Conservation (phyloP, 805 yeast species). For the Metschnikowia noctiluminum region DNA sequence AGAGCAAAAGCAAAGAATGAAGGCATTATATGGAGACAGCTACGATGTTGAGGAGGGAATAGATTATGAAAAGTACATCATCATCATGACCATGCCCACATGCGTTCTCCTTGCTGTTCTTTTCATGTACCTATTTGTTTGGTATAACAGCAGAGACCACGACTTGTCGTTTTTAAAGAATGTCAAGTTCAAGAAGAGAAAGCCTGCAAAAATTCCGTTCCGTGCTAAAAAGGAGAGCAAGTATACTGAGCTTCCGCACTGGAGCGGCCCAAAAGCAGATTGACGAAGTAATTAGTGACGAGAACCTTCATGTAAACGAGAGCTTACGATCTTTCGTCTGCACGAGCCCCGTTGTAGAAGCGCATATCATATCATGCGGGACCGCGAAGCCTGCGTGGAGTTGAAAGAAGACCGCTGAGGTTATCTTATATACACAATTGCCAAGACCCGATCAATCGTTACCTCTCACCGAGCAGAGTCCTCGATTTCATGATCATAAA, state of each 20-base stretch:
- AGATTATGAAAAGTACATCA: conserved; percentile 55
- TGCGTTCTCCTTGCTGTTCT: conserved; percentile 57
- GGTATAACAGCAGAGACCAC: conserved; percentile 42
- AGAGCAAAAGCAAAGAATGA: conserved; percentile 29
- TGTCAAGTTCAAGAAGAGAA: conserved; percentile 24
- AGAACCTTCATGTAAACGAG: too few species aligned
- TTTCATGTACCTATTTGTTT: conserved; percentile 62
- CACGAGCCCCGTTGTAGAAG: too few species aligned
- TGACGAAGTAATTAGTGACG: not conserved
- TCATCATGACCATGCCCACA: conserved; percentile 67
- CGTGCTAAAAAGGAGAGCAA: conserved; percentile 17
- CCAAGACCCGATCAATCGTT: not conserved
- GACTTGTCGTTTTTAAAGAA: conserved; percentile 42
- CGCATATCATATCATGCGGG: not conserved
- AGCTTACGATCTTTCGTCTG: too few species aligned
- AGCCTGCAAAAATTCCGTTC: conserved; percentile 22
- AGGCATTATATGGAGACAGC: conserved; percentile 31
- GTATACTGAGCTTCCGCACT: conserved; percentile 35
- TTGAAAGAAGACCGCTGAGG: conserved; percentile 1
- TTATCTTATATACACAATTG: not conserved
- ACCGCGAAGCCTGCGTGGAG: not conserved
- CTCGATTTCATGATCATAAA: too few species aligned
- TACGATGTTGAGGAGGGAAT: conserved; percentile 44
- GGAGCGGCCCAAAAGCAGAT: conserved; percentile 18
- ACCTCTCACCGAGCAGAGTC: not conserved